phyloP scores from a whole-genome alignment of 176 grass and related monocot species.

The Aechmea fasciata region DNA sequence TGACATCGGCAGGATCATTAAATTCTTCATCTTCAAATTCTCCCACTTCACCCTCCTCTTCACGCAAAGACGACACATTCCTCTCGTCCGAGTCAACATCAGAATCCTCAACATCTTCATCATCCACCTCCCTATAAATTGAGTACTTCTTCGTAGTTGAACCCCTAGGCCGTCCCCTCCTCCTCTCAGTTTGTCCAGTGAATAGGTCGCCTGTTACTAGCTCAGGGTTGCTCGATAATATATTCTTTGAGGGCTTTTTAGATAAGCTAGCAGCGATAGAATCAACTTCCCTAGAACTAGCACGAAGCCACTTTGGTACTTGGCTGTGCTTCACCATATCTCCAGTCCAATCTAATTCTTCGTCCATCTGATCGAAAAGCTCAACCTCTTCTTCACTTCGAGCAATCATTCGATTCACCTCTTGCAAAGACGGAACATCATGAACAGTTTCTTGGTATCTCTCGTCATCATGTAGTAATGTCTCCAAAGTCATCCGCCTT shows the following conservation, averaged over 20 bases:
- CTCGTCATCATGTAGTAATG: slow-evolving; percentile 92
- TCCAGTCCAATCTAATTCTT: slow-evolving; percentile 91
- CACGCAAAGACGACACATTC: slow-evolving; percentile 41
- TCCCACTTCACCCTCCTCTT: slow-evolving; percentile 64
- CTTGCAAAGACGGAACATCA: slow-evolving; percentile 91
- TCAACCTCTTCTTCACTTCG: slow-evolving; percentile 70
- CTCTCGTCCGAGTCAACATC: slow-evolving; percentile 78
- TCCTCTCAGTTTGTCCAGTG: slow-evolving; percentile 40
- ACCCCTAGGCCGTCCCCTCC: slow-evolving; percentile 48
- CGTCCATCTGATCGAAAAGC: slow-evolving; percentile 99
- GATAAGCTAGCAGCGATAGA: slow-evolving; percentile 44
- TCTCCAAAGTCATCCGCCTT: slow-evolving; percentile 90
- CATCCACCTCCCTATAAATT: slow-evolving; percentile 79
- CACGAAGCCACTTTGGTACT: slow-evolving; percentile 90
- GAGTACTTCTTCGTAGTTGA: slow-evolving; percentile 39
- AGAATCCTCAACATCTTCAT: slow-evolving; percentile 70
- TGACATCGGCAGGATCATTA: slow-evolving; percentile 38
- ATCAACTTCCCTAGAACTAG: slow-evolving; percentile 64
- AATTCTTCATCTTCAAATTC: slow-evolving; percentile 80
- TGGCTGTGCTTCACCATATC: slow-evolving; percentile 80
- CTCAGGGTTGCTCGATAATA: slow-evolving; percentile 35
- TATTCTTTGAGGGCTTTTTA: slow-evolving; percentile 73
- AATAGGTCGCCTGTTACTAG: slow-evolving; percentile 31
- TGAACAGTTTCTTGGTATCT: slow-evolving; percentile 92
- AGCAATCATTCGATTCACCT: slow-evolving; percentile 99